Evolutionary conservation across 495 filamentous ascomycete species (phyloP), one percentile per base, ranked within the genome.

Genomic region (Rusavskia elegans): DNA sequence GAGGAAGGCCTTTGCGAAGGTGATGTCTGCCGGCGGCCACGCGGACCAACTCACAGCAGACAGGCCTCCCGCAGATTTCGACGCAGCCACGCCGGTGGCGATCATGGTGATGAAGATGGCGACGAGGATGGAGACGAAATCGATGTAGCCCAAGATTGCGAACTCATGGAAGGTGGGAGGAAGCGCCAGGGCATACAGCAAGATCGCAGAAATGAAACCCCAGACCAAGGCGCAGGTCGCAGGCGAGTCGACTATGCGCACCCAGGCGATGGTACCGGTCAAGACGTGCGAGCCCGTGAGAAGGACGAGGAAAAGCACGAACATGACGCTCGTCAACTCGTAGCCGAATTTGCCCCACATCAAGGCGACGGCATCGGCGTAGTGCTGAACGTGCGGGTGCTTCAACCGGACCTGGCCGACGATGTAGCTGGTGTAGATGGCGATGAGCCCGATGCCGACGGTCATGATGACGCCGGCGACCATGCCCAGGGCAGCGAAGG

Each of bases 371-470:
- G 74, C 83, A 62, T 89, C 83, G 38, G 81, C 79, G 50, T 87
- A 82, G 56, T 78, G 72, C 52, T 79, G 68, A 10, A 88, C 75
- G 20, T 79, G 64, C 4, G 82, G 84, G 63, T 80, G 80, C 50
- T 70, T 69, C 13, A 82, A 42, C 62, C 85, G 86, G 56, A 89
- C 80, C 58, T 82, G 76, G 37, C 80, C 83, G 50, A 89, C 70
- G 45, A 86, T 72, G 52, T 82, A 85, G 62, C 80, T 80, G 16
- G 82, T 83, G 69, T 87, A 89, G 37, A 81, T 81, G 29, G 84
- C 80, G 17, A 85, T 63, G 10, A 76, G 53, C 3, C 83, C 84
- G 25, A 85, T 55, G 19, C 61, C 57, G 25, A 77, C 55, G 5
- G 80, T 70, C 32, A 76, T 64, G 37, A 85, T 68, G 2, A 73